These are phyloP conservation scores for Venturia aucupariae DNA, from an alignment of 2,329 filamentous ascomycete species.

Conservation along the genomic window DNA sequence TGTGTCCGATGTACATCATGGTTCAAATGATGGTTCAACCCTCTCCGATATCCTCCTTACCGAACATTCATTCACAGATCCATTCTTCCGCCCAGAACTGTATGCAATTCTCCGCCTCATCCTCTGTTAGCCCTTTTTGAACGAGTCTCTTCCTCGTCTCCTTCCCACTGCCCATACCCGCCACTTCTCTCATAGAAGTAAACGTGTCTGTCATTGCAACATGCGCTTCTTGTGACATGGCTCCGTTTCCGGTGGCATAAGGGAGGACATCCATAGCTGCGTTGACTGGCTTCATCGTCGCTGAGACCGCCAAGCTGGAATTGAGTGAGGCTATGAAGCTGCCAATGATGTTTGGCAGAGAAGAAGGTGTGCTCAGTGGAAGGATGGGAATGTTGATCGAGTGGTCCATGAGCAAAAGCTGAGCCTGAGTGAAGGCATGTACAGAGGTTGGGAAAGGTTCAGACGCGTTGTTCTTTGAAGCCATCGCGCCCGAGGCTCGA, in stretches of 20 bases:
- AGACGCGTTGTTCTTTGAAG: background rate
- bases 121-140: background rate
- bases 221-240: background rate
- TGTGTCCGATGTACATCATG: too few relatives aligned
- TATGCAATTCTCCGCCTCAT: background rate
- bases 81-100: slow-evolving; percentile 14
- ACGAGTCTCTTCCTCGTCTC: background rate
- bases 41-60: background rate
- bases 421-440: slow-evolving; percentile 6
- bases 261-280: slow-evolving; percentile 10
- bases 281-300: background rate
- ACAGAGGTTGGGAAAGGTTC: background rate
- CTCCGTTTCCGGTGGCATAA: background rate
- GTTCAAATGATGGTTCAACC: too few relatives aligned
- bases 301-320: background rate
- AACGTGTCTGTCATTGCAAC: slow-evolving; percentile 9
- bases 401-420: slow-evolving; percentile 6
- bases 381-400: slow-evolving; percentile 1
- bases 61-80: background rate
- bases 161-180: background rate
- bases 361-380: background rate
- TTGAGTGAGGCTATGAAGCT: background rate
- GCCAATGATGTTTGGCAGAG: slow-evolving; percentile 7
- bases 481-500: background rate
- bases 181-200: slow-evolving; percentile 3